Evolutionary conservation across 2,329 filamentous ascomycete species (phyloP).

Genomic region (Coniochaeta sp.): DNA sequence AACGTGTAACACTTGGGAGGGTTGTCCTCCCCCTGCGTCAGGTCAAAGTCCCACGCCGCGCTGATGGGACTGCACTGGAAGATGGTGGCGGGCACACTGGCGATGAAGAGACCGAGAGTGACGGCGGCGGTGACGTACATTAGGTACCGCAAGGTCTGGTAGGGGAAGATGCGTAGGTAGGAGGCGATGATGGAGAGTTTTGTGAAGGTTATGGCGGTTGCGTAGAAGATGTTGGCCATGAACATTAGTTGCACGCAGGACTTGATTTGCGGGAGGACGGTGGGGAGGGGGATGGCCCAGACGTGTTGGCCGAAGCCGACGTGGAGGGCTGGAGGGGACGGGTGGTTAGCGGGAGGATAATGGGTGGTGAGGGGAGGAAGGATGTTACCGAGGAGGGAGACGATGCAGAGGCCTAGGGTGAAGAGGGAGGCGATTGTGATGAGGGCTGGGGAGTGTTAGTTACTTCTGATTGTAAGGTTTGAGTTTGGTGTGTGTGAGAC

Average conservation of each 20-base stretch:
- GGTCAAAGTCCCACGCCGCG: constrained; percentile 20
- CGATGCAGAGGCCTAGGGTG: neutral
- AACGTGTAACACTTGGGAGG: constrained; percentile 18
- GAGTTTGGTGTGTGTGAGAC: neutral
- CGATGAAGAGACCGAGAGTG: neutral
- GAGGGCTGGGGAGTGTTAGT: neutral
- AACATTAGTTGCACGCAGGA: constrained; percentile 16
- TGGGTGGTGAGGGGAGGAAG: too few relatives aligned
- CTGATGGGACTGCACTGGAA: neutral
- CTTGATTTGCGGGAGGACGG: constrained; percentile 10
- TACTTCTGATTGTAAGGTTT: too few relatives aligned
- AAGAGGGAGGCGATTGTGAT: neutral
- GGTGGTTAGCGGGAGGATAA: too few relatives aligned
- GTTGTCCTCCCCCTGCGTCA: neutral
- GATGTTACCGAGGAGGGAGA: neutral
- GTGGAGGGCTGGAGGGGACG: constrained; percentile 7
- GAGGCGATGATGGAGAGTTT: constrained; percentile 22
- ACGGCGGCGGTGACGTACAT: neutral
- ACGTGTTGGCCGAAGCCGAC: constrained; percentile 19
- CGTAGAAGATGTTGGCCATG: constrained; percentile 16
- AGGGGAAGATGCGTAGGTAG: constrained; percentile 24
- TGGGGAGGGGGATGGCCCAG: constrained; percentile 15
- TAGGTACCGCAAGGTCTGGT: constrained; percentile 8
- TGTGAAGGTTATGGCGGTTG: constrained; percentile 17
- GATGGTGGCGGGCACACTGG: neutral